A percentile compares a stretch with the other conserved stretches of the same genome.
Evolutionary conservation across 2,329 filamentous ascomycete genomes (phyloP).

Genomic region (Lasiodiplodia hormozganensis): DNA sequence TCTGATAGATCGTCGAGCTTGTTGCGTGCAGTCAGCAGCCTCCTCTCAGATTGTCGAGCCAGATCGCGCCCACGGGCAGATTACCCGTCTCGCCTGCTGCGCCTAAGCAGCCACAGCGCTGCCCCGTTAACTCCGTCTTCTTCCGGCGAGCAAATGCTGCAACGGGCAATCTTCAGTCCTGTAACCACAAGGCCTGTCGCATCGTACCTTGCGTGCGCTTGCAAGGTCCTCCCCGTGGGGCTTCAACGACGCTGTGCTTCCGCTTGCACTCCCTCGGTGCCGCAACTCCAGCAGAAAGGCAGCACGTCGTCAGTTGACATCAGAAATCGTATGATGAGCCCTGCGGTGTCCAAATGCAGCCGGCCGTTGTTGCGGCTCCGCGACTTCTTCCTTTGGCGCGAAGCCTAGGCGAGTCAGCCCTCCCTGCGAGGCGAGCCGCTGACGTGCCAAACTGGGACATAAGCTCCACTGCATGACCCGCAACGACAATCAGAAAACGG

Average conservation of each 20-base stretch:
- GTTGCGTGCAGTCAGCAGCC: not conserved
- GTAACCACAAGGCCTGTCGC: not conserved
- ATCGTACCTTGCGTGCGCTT: not conserved
- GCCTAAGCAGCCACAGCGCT: not conserved
- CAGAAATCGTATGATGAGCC: not conserved
- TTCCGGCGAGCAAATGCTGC: conserved; percentile 14
- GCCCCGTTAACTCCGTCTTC: not conserved
- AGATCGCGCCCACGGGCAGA: not conserved
- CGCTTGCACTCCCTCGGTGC: conserved; percentile 12
- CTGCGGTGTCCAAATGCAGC: conserved; percentile 8
- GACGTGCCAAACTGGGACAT: not conserved
- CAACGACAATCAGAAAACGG: conserved; percentile 8
- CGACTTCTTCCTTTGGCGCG: conserved; percentile 16
- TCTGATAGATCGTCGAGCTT: not conserved
- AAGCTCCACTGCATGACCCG: conserved; percentile 9
- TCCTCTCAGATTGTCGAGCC: not conserved
- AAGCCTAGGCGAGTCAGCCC: conserved; percentile 3
- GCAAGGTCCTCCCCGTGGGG: not conserved
- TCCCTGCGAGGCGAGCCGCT: conserved; percentile 5
- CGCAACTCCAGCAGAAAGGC: not conserved
- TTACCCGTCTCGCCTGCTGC: not conserved
- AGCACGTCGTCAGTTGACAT: not conserved
- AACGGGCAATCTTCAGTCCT: not conserved
- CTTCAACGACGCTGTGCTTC: not conserved
- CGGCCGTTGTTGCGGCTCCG: conserved; percentile 20